These are phyloP conservation scores for Ochetophila trinervis DNA, from an alignment of 306 rosid species.

Conservation along the genomic window DNA sequence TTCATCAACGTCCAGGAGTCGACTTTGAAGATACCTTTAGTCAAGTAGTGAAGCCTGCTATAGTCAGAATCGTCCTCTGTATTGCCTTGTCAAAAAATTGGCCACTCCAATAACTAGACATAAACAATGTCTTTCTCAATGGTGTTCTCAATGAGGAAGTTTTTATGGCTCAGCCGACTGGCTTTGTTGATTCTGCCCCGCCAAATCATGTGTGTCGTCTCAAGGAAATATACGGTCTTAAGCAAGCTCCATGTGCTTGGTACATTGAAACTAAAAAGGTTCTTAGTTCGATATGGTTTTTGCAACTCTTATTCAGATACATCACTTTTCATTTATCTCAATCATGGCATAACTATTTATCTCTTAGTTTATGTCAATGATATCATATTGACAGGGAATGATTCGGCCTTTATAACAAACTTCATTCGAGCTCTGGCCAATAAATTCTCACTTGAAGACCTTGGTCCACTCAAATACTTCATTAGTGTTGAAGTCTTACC, in stretches of 20 bases:
- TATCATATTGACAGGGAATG: background rate
- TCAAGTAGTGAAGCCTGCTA: background rate
- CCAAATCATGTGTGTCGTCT: background rate
- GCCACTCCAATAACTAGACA: background rate
- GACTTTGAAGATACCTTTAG: background rate
- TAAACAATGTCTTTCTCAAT: background rate
- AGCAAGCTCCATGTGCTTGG: background rate
- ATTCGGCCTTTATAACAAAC: background rate
- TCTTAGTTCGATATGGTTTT: background rate
- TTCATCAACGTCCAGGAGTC: background rate
- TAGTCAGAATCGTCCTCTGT: background rate
- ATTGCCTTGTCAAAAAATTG: background rate
- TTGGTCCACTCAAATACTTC: background rate
- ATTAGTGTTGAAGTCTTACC: too few species aligned
- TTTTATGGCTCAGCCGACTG: background rate
- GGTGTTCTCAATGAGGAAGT: background rate
- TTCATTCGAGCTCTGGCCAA: too few species aligned
- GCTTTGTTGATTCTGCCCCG: background rate
- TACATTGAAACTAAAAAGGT: background rate
- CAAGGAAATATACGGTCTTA: background rate
- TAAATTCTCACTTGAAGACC: background rate
- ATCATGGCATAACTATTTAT: too few species aligned
- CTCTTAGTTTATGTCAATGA: background rate
- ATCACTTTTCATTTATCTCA: background rate
- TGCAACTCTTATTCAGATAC: background rate